Base-by-base conservation (phyloP, 805 yeast species). In the Cyberlindnera xylosilytica region DNA sequence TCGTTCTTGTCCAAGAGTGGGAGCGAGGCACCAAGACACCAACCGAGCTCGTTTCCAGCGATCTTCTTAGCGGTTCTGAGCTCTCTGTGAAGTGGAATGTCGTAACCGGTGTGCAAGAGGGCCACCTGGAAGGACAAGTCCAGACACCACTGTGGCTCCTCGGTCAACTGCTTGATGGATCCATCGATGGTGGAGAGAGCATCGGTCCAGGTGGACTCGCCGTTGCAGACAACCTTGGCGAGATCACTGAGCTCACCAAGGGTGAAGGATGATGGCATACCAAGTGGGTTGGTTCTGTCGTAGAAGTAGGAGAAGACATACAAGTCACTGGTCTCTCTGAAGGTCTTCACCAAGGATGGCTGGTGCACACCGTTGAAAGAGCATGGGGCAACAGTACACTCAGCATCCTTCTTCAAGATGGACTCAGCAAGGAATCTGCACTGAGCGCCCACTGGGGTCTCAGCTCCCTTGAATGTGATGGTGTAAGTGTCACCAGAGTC, bases 11-110 rank as follows among this genome's bases (percentile, higher is more conserved):
- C 93, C 53, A 93, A 72, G 54, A 93, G 69, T 8, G 98, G 98
- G 55, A 93, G 74, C 2, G 97, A 87, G 2, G 98, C 99, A 55
- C 99, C 99, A 43, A 93, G 72, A 71, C 98, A 93, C 99, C 99
- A 93, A 26, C 99, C 99, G 39, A 93, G 74, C 68, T 93, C 99
- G 57, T 87, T 89, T 59, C 81, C 79, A 39, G 81, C 84, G 54
- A 93, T 87, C 61, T 79, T 89, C 70, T 88, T 81, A 8, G 97
- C 98, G 6, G 97, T 93, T 64, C 79, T 86, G 53, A 93, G 79
- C 65, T 91, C 97, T 63, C 98, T 81, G 51, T 75, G 72, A 45
- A 87, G 74, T 47, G 97, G 97, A 51, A 93, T 88, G 54, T 91
- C 97, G 65, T 93, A 93, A 34, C 99, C 99, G n/a, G 90, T 83